Evolutionary conservation across 306 rosid species (phyloP), one percentile per base, ranked within the genome.

Genomic region (Albizia julibrissin): DNA sequence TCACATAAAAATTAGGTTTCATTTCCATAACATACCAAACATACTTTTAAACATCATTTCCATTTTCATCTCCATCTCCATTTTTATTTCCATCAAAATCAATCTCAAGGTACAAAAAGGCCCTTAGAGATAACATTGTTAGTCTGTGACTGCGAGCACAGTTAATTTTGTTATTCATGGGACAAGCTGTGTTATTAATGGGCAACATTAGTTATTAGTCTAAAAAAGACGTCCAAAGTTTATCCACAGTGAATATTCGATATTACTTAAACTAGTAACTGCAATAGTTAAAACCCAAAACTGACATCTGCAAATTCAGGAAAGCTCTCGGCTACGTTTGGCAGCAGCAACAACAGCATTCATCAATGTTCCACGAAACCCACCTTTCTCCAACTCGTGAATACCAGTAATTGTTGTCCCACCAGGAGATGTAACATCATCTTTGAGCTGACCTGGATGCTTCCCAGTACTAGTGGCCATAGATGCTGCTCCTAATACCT

Each of bases 401-500:
- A 93, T 61, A 21, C 99, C 97, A 8, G 96, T 62, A 77, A 95
- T 93, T 27, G 99, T 95, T 31, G 96, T 95, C 85, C 97, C 98
- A 11, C 94, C 97, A 2, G 97, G 93, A 56, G 99, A 95, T 54
- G 96, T 82, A 29, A 90, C 98, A 14, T 95, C 95, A 50, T 93
- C 98, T 84, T 94, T 94, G 72, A 94, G 97, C 81, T 93, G 93
- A 42, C 94, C 98, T 9, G 96, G 93, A 82, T 93, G 98, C 88
- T 90, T 93, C 78, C 94, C 92, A 16, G 84, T 75, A 65, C 84
- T 82, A 24, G 75, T 70, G 71, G 87, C 90, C 99, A 93, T 91
- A 69, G 93, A 82, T 80, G 98, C 97, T 70, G 97, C 99, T 76
- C 99, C 99, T 16, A 93, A 74, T 68, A 95, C 97, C 99, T 95